phyloP scores from a whole-genome alignment of 192 early-diverging fungal genomes.

The Coemansia furcata region DNA sequence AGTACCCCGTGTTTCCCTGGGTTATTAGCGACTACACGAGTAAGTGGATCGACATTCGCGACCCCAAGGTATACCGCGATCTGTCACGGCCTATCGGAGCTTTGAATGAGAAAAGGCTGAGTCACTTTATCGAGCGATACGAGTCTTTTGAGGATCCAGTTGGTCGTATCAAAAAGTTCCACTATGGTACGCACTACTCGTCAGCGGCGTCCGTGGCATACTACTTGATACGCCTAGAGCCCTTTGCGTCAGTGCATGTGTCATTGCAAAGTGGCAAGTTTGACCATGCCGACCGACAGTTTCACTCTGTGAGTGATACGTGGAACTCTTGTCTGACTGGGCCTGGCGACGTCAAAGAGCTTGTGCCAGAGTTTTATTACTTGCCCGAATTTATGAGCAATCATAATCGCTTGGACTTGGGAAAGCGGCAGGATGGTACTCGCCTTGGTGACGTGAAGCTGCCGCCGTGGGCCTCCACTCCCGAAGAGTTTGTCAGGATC shows the following conservation, averaged over 20 bases:
- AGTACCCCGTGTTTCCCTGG: slow-evolving; percentile 98
- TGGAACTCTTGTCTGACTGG: slow-evolving; percentile 74
- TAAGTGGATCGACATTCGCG: slow-evolving; percentile 73
- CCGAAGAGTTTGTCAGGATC: slow-evolving; percentile 79
- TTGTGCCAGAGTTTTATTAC: slow-evolving; percentile 96
- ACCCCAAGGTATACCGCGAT: slow-evolving; percentile 80
- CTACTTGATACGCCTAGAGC: slow-evolving; percentile 86
- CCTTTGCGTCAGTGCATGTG: slow-evolving; percentile 67
- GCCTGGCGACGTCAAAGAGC: slow-evolving; percentile 85
- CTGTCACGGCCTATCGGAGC: slow-evolving; percentile 91
- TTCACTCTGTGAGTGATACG: slow-evolving; percentile 72
- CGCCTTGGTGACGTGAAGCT: slow-evolving; percentile 64
- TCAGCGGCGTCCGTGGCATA: slow-evolving; percentile 88
- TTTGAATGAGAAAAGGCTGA: slow-evolving; percentile 56
- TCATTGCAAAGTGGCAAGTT: slow-evolving; percentile 68
- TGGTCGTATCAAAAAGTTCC: slow-evolving; percentile 64
- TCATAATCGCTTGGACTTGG: slow-evolving; percentile 65
- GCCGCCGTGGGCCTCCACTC: slow-evolving; percentile 81
- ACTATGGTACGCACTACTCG: slow-evolving; percentile 97
- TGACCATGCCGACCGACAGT: slow-evolving; percentile 80
- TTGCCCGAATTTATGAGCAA: slow-evolving; percentile 88
- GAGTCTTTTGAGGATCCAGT: slow-evolving; percentile 63
- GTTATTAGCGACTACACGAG: slow-evolving; percentile 77
- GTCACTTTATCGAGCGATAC: slow-evolving; percentile 56
- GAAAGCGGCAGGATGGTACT: slow-evolving; percentile 59